These are phyloP conservation scores for Gypsophila paniculata DNA, from an alignment of 179 eudicot genomes.

Conservation along the genomic window DNA sequence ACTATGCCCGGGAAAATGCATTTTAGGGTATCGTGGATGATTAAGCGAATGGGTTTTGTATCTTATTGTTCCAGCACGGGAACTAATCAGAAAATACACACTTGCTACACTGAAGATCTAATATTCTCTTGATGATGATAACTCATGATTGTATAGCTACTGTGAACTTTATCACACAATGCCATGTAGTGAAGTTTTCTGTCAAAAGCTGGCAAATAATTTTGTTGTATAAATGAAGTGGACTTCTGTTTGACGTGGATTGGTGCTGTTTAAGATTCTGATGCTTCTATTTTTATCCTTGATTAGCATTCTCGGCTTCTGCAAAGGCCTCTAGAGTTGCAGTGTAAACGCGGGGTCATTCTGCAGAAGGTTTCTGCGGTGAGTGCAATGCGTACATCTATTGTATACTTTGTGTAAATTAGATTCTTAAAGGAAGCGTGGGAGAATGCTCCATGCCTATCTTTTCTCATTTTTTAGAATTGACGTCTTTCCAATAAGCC, in stretches of 20 bases:
- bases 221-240: not conserved
- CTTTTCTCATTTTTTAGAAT: not conserved
- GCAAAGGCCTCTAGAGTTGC: slow-evolving; percentile 70
- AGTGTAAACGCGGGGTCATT: slow-evolving; percentile 64
- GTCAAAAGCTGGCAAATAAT: not conserved
- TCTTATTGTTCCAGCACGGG: not conserved
- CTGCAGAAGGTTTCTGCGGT: slow-evolving; percentile 62
- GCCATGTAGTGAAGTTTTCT: not conserved
- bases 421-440: not conserved
- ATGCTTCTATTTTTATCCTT: slow-evolving; percentile 10
- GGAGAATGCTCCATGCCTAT: slow-evolving; percentile 11
- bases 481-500: not conserved
- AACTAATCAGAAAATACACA: not conserved
- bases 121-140: not conserved
- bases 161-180: not conserved
- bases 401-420: not conserved
- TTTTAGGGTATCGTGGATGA: not conserved
- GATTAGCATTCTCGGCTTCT: slow-evolving; percentile 72
- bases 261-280: slow-evolving; percentile 16
- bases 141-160: not conserved
- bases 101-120: not conserved
- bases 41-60: not conserved
- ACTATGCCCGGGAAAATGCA: not conserved
- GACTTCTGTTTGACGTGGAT: not conserved
- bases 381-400: slow-evolving; percentile 31